phyloP scores from a whole-genome alignment of 306 rosid genomes.

The Vicia villosa region DNA sequence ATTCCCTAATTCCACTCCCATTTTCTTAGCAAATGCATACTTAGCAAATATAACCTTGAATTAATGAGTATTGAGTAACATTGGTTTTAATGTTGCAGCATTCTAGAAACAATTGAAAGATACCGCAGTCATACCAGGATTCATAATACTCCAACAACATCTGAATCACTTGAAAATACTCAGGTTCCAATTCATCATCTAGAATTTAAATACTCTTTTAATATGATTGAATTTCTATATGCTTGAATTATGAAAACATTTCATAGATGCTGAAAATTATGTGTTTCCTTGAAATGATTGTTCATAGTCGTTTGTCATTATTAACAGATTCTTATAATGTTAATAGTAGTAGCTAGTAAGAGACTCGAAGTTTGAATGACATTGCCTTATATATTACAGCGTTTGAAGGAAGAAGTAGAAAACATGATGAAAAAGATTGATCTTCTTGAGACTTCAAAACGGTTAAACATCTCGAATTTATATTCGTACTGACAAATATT shows the following conservation, averaged over 20 bases:
- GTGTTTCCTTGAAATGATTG: not conserved
- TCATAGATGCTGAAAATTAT: not conserved
- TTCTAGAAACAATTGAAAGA: conserved; percentile 62
- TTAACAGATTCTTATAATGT: too few species aligned
- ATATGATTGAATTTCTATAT: not conserved
- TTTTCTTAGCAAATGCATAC: not conserved
- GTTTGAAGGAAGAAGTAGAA: conserved; percentile 62
- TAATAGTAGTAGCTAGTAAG: not conserved
- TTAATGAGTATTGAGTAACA: not conserved
- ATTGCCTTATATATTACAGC: conserved; percentile 50
- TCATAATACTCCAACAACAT: conserved; percentile 35
- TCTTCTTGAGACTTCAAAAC: conserved; percentile 68
- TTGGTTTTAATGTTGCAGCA: conserved; percentile 46
- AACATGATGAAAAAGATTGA: conserved; percentile 70
- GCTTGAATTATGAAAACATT: not conserved
- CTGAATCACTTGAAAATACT: conserved; percentile 46
- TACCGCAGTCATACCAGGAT: conserved; percentile 54
- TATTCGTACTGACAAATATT: not conserved
- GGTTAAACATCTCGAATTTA: conserved; percentile 43
- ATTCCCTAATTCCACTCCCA: too few species aligned
- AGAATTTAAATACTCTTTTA: not conserved
- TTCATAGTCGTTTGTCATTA: too few species aligned
- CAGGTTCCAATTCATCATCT: conserved; percentile 47
- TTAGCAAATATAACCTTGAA: not conserved
- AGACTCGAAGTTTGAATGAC: conserved; percentile 19